Conservation (phyloP, 1,139 yeast species). For the Kurtzmaniella quercitrusa region DNA sequence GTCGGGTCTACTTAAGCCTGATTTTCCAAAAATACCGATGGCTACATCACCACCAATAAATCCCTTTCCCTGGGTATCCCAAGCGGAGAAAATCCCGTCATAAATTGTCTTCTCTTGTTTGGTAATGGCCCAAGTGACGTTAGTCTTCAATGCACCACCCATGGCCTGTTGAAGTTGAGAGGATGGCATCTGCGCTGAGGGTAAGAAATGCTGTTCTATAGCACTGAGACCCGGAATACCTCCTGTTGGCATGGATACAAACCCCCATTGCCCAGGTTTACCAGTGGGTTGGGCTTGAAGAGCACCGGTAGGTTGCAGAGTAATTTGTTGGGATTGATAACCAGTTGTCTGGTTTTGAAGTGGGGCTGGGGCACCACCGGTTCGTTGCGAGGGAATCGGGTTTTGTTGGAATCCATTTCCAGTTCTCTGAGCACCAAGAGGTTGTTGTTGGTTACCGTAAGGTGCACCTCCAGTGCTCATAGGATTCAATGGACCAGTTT, state of each 20-base stretch:
- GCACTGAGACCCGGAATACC: slow-evolving; percentile 75
- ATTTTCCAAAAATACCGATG: slow-evolving; percentile 81
- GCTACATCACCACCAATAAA: slow-evolving; percentile 77
- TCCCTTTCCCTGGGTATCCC: slow-evolving; percentile 73
- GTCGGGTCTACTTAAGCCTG: slow-evolving; percentile 82
- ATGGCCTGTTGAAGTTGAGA: slow-evolving; percentile 45
- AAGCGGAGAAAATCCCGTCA: slow-evolving; percentile 82
- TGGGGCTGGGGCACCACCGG: slow-evolving; percentile 21
- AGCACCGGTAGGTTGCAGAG: slow-evolving; percentile 35
- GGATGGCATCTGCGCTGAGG: slow-evolving; percentile 44
- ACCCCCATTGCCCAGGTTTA: slow-evolving; percentile 81
- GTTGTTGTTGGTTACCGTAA: slow-evolving; percentile 18
- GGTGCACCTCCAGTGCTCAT: slow-evolving; percentile 12
- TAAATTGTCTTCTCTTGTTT: slow-evolving; percentile 83
- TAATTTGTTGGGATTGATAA: slow-evolving; percentile 32
- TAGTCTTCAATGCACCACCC: slow-evolving; percentile 49
- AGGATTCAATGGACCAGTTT: slow-evolving; percentile 27
- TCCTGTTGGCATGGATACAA: slow-evolving; percentile 67
- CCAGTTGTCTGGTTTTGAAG: slow-evolving; percentile 23
- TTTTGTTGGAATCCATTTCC: slow-evolving; percentile 20
- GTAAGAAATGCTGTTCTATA: slow-evolving; percentile 74
- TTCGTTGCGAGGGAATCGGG: slow-evolving; percentile 23
- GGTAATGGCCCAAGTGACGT: slow-evolving; percentile 72
- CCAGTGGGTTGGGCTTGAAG: slow-evolving; percentile 60
- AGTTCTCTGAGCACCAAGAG: slow-evolving; percentile 17